phyloP scores from a whole-genome alignment of 352 stramenopile genomes.

The Phytophthora sansomeana region DNA sequence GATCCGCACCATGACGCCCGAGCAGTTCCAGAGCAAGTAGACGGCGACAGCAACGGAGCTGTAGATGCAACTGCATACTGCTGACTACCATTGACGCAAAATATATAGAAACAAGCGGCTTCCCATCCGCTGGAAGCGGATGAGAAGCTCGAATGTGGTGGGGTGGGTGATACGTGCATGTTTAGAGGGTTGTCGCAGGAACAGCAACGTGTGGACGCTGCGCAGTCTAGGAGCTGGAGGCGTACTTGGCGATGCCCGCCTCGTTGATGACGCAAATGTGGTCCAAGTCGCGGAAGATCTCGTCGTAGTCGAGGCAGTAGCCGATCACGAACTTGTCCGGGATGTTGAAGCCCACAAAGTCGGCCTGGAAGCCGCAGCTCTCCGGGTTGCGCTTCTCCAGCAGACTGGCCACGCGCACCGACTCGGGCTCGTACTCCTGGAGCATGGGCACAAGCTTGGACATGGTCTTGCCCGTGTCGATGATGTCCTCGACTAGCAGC shows the following conservation, averaged over 20 bases:
- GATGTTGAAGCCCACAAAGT: conserved; percentile 97
- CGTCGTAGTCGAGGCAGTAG: conserved; percentile 98
- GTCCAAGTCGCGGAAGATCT: conserved; percentile 95
- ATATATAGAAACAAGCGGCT: conserved; percentile 30
- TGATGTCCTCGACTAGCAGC: conserved; percentile 97
- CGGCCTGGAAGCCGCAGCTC: conserved; percentile 90
- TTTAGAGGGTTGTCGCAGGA: not conserved
- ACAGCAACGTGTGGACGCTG: not conserved
- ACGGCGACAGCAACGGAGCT: conserved; percentile 3
- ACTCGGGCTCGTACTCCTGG: conserved; percentile 77
- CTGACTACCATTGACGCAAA: conserved; percentile 6
- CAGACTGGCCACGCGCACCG: conserved; percentile 91
- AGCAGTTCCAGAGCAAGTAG: conserved; percentile 79
- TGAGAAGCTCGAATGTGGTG: not conserved
- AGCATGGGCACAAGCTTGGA: conserved; percentile 91
- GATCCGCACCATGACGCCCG: conserved; percentile 81
- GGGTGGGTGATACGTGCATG: conserved; percentile 4
- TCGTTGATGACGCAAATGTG: conserved; percentile 97
- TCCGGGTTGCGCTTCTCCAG: conserved; percentile 94
- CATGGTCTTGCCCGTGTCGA: conserved; percentile 97
- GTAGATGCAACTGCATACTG: not conserved
- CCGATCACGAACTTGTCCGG: conserved; percentile 96
- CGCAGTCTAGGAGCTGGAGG: conserved; percentile 49
- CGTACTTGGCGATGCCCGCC: conserved; percentile 90
- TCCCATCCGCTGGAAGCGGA: conserved; percentile 2